These are phyloP conservation scores for Bondarzewia mesenterica DNA, from an alignment of 1,284 basidiomycete species.

Conservation along the genomic window DNA sequence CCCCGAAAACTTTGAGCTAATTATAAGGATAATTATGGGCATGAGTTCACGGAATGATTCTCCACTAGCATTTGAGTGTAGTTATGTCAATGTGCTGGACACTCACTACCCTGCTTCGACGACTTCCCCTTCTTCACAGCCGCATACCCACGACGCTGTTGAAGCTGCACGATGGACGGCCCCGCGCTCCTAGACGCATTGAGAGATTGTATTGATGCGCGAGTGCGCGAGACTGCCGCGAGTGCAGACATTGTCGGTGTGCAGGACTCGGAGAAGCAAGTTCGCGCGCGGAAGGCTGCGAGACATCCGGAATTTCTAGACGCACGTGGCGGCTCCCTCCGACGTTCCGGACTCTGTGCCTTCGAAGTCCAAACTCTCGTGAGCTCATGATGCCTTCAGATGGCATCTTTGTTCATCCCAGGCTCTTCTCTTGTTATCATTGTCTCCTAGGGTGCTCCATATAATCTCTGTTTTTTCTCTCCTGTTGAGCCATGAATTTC, in stretches of 20 bases:
- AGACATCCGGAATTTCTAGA: background rate
- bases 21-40: background rate
- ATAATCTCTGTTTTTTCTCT: too few relatives aligned
- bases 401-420: too few relatives aligned
- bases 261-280: too few relatives aligned
- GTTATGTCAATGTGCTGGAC: background rate
- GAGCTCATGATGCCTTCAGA: too few relatives aligned
- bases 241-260: constrained; percentile 7
- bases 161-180: background rate
- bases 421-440: too few relatives aligned
- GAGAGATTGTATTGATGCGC: background rate
- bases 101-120: background rate
- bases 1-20: constrained; percentile 5
- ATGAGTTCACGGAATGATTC: too few relatives aligned
- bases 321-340: background rate
- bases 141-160: constrained; percentile 10
- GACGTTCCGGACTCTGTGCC: too few relatives aligned
- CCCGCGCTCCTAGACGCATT: constrained; percentile 2
- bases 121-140: constrained; percentile 1
- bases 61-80: too few relatives aligned
- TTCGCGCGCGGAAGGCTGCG: background rate
- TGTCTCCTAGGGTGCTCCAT: too few relatives aligned
- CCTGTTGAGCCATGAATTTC: too few relatives aligned
- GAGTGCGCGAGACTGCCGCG: constrained; percentile 1
- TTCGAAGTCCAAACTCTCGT: too few relatives aligned